Base-by-base conservation (phyloP, 2,329 filamentous ascomycete genomes). In the Atkinsonella texensis region DNA sequence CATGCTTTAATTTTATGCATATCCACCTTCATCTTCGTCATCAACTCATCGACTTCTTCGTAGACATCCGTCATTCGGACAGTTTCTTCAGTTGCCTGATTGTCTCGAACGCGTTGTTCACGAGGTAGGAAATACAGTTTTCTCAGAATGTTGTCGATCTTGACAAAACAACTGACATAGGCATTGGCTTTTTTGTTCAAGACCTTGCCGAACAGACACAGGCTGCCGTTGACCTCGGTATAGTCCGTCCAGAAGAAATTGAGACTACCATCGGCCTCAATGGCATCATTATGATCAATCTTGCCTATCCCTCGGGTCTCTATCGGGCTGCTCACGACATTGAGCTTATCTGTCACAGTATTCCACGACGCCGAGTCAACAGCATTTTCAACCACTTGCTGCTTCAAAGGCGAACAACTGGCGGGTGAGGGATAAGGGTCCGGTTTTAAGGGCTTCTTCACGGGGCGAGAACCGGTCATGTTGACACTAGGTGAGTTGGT, bases 211-310 rank as follows among this genome's bases (percentile, higher is more conserved):
- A 98, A 97, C 11, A 98, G 77, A 65, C 89, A 97, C 10, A 98
- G 73, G 59, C 84, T 93, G 53, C 91, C 91, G 61, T 90, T 89
- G 64, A 95, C 74, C 64, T 98, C 93, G 1, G 85, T 89, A 63
- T 95, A 98, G 68, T 98, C 93, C 8, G 87, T 85, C 93, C 93
- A 98, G 72, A 96, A 98, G 73, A 98, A 89, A 58, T 85, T 84
- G 32, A 98, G 74, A 59, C 87, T 94, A 38, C 91, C 93, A 62
- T 98, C 90, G 56, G 87, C 83, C 65, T 97, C 91, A n/a, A 95
- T 71, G n/a, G 87, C 89, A 67, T 95, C 85, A 56, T 85, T 80
- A 53, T 87, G 77, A 56, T 85, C 82, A 47, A 96, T 77, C 68
- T 97, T 98, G 41, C 89, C 89, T 57, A 87, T 79, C 9, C 73